Evolutionary conservation across 352 stramenopile species (phyloP), one percentile per base, ranked within the genome.

Genomic region (Globisporangium iwayamae): DNA sequence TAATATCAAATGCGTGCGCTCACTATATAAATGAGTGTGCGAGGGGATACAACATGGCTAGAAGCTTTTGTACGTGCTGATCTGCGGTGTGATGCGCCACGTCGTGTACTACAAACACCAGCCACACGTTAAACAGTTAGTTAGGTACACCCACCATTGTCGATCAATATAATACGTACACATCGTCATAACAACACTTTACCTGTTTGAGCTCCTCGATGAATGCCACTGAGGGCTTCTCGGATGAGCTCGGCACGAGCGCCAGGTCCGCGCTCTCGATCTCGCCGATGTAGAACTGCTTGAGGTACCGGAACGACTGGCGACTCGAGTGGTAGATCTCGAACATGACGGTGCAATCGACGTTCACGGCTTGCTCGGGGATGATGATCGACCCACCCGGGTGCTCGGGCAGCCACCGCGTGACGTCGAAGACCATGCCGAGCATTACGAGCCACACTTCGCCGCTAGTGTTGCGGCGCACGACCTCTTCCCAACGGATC

Each of bases 251-350:
- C 0, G 86, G 85, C 38, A 94, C 79, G 18, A 74, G 50, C 16
- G 36, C 53, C 22, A 83, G 62, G 56, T 97, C 87, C 7, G 83
- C 77, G 2, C 79, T 73, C 20, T 75, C 76, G 36, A 97, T 75
- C 56, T 96, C 88, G 22, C 90, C 90, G 41, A 97, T 93, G 78
- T 96, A 97, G 56, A 97, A 96, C 68, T 96, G 87, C 67, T 94
- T 93, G 41, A 97, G 73, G 67, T 96, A 97, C 46, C 88, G 78
- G 65, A 97, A 97, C 7, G 88, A 94, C 80, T 96, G 85, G n/a
- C 88, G 85, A 60, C 86, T 94, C 14, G 89, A 86, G 72, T 97
- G 90, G 65, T 96, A 96, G 39, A 96, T 93, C 75, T 97, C 90
- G 72, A 97, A 97, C 79, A 97, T 93, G 50, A 94, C 75, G 0